phyloP scores from a whole-genome alignment of 176 grass and related monocot genomes.

The bread wheat (Triticum aestivum) region IWGSC_CS_RefSeq_v2.1 NC_057804.1:392630683-392631182 shows the following conservation, averaged over 20 bases:
- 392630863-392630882: slow-evolving; percentile 25
- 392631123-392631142: slow-evolving; percentile 24
- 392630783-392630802: slow-evolving; percentile 37
- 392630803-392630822: slow-evolving; percentile 44
- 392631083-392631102: neutral
- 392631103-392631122: neutral
- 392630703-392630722: neutral
- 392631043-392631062: neutral
- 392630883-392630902: neutral
- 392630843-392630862: slow-evolving; percentile 42
- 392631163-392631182: slow-evolving; percentile 17
- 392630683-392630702: neutral
- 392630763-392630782: neutral
- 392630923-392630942: slow-evolving; percentile 48
- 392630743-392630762: neutral
- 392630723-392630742: neutral
- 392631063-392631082: no score
- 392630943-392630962: slow-evolving; percentile 22
- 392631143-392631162: slow-evolving; percentile 13
- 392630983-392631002: slow-evolving; percentile 15
- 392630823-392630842: slow-evolving; percentile 37
- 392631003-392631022: slow-evolving; percentile 50
- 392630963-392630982: slow-evolving; percentile 36
- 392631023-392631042: neutral
- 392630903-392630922: slow-evolving; percentile 32